Base-by-base conservation (phyloP, 2,329 filamentous ascomycete species). In the Neophaeococcomyces aloes region DNA sequence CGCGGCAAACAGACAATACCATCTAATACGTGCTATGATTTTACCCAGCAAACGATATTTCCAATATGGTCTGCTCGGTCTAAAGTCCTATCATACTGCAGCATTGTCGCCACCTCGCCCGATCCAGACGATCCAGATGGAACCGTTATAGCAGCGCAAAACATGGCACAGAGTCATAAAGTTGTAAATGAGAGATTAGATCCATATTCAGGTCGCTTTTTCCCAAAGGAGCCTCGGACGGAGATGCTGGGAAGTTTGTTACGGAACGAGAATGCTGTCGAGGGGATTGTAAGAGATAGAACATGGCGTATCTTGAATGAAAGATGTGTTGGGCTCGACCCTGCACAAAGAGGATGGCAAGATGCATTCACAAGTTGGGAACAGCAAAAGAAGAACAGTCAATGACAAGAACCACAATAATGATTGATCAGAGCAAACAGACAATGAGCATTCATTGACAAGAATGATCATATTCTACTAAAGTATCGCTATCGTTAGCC, bases 131-230 rank as follows among this genome's bases (percentile, higher is more conserved):
- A 95, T 55, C 88, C 88, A 1, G 84, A 89, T 45, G 71, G 78
- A 19, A 67, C 83, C 1, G 56, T 83, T 14, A 70, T 84, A 43
- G 74, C 86, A 56, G 70, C 78, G 0, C 83, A 94, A 63, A 77
- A 78, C 42, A 75, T 79, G 46, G 77, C 70, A 54, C 78, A 83
- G 50, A 72, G 80, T 37, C 81, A 89, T 57, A 71, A 79, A 41
- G 71, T 89, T 0, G 79, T 96, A 3, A 78, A 96, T 60, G 91
- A 96, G 65, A 71, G 91, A 44, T 62, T 95, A 46, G 91, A 98
- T 66, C 91, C 91, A 2, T 98, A 98, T 60, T 88, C 83, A 7
- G 83, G 72, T 5, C 71, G 89, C 18, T 94, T 86, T 61, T 89
- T 89, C 54, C 79, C 84, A 0, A 67, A 71, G 40, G 87, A 96